These are phyloP conservation scores for Dendrothele bispora DNA, from an alignment of 768 basidiomycete genomes.

Conservation along the genomic window DNA sequence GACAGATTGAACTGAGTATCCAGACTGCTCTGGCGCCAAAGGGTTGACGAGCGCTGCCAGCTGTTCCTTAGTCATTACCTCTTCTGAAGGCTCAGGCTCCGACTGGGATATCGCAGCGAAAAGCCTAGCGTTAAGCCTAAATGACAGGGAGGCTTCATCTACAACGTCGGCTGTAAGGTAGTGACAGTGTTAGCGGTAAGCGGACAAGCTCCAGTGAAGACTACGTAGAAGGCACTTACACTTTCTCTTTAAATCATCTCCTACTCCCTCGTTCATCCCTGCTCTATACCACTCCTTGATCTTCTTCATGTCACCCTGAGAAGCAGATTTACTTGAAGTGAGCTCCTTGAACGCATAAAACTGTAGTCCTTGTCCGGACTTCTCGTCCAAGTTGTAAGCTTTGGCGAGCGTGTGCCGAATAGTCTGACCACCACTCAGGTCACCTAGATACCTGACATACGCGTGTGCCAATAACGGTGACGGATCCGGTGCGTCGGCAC, in stretches of 20 bases:
- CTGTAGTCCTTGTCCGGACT: constrained; percentile 48
- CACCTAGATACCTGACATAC: constrained; percentile 83
- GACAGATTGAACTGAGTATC: constrained; percentile 4
- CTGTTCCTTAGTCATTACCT: no score
- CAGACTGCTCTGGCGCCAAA: neutral
- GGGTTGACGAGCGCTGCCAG: neutral
- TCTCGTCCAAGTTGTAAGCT: constrained; percentile 61
- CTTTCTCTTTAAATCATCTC: constrained; percentile 39
- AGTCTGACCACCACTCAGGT: constrained; percentile 76
- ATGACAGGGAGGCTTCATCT: no score
- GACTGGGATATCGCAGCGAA: no score
- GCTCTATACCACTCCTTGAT: constrained; percentile 73
- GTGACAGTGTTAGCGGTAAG: no score
- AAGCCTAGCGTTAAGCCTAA: no score
- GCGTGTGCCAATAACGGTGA: constrained; percentile 69
- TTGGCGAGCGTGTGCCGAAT: constrained; percentile 63
- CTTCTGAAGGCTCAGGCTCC: no score
- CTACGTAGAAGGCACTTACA: constrained; percentile 28
- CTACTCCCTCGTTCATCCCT: constrained; percentile 52
- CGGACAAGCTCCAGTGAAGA: no score
- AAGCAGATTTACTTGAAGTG: constrained; percentile 42
- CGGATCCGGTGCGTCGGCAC: constrained; percentile 45
- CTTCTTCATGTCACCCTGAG: constrained; percentile 62
- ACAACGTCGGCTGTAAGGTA: no score
- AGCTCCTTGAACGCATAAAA: constrained; percentile 74